phyloP scores from a whole-genome alignment of 2,329 filamentous ascomycete species.

The Diaporthe destruens region DNA sequence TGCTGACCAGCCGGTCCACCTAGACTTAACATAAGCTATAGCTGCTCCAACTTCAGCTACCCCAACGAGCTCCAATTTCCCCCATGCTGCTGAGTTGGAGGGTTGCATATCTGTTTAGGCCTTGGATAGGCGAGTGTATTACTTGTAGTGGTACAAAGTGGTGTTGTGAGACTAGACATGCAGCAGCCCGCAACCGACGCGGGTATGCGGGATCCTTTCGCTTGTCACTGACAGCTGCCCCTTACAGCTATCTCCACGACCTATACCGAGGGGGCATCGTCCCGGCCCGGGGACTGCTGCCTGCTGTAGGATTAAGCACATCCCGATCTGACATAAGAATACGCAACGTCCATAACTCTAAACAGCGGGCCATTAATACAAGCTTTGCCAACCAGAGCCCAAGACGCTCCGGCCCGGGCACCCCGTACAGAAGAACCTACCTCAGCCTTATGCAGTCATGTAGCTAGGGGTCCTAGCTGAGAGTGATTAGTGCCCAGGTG shows the following conservation, averaged over 20 bases:
- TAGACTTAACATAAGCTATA: slow-evolving; percentile 7
- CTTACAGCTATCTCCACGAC: slow-evolving; percentile 1
- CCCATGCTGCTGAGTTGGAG: slow-evolving; percentile 12
- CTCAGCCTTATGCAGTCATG: background rate
- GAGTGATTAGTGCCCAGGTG: background rate
- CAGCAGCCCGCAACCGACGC: slow-evolving; percentile 8
- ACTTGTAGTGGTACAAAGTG: slow-evolving; percentile 10
- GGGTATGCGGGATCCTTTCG: no score
- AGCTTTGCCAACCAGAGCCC: no score
- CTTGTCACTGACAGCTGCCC: background rate
- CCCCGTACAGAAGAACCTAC: no score
- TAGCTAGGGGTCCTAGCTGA: background rate
- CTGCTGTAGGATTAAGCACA: slow-evolving; percentile 12
- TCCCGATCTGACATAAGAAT: slow-evolving; percentile 19
- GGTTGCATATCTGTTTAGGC: background rate
- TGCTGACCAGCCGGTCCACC: background rate
- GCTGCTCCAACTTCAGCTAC: slow-evolving; percentile 21
- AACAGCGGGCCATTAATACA: background rate
- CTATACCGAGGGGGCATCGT: background rate
- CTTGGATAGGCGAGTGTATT: slow-evolving; percentile 13
- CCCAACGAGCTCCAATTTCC: slow-evolving; percentile 6
- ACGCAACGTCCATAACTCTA: slow-evolving; percentile 6
- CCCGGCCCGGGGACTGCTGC: background rate
- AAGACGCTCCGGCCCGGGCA: no score
- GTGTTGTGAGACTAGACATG: slow-evolving; percentile 13